Evolutionary conservation across 495 filamentous ascomycete species (phyloP).

Genomic region (Penicillium psychrofluorescens): DNA sequence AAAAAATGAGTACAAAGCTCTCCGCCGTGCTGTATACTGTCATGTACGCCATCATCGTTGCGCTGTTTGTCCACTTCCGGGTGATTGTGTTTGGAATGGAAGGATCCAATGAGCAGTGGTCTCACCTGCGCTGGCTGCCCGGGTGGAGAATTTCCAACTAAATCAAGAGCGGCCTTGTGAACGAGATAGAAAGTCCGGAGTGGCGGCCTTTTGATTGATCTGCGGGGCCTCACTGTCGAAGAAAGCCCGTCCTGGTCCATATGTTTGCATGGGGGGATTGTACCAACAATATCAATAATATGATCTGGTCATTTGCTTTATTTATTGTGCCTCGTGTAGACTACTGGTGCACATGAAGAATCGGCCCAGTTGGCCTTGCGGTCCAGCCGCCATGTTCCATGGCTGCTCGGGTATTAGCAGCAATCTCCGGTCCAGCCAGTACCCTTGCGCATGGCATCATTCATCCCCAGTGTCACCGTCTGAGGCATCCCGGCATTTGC

Average conservation of each 20-base stretch:
- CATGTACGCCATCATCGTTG: constrained; percentile 65
- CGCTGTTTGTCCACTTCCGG: constrained; percentile 80
- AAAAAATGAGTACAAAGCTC: constrained; percentile 49
- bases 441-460: constrained; percentile 44
- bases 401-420: constrained; percentile 25
- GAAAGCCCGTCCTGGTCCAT: not conserved
- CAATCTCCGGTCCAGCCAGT: constrained; percentile 40
- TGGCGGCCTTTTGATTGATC: too few relatives aligned
- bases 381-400: not conserved
- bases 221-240: not conserved
- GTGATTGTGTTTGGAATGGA: constrained; percentile 97
- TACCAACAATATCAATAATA: not conserved
- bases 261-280: not conserved
- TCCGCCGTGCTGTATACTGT: constrained; percentile 59
- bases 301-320: not conserved
- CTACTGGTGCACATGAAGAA: not conserved
- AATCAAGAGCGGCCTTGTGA: not conserved
- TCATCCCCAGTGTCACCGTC: constrained; percentile 51
- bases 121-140: constrained; percentile 85
- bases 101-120: constrained; percentile 74
- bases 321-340: not conserved
- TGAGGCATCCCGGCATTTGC: constrained; percentile 31
- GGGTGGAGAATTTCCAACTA: constrained; percentile 48
- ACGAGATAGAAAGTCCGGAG: too few relatives aligned
- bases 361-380: too few relatives aligned